Percentiles rank a stretch among this genome's conserved stretches.
Evolutionary conservation across 2,329 filamentous ascomycete genomes (phyloP).

Genomic region (Westerdykella aurantiaca): DNA sequence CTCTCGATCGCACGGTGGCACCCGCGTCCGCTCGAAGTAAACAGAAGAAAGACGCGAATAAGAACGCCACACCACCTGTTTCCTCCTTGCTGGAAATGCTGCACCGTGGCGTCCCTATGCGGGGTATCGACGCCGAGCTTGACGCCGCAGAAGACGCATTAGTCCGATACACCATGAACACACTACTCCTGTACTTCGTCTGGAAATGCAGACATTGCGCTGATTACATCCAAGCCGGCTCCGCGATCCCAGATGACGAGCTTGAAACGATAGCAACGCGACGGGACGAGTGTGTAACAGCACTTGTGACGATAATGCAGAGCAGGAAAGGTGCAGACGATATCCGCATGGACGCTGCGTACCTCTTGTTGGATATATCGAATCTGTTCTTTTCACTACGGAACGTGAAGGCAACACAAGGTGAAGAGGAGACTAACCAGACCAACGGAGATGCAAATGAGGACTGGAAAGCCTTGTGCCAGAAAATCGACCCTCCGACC

Average conservation of each 20-base stretch:
- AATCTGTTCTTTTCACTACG: constrained; percentile 71
- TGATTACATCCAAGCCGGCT: constrained; percentile 32
- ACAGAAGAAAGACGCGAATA: constrained; percentile 17
- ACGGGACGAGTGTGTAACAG: constrained; percentile 48
- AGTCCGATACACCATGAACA: constrained; percentile 68
- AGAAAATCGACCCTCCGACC: constrained; percentile 60
- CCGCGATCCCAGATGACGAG: constrained; percentile 50
- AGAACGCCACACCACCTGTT: constrained; percentile 46
- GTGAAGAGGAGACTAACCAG: constrained; percentile 6
- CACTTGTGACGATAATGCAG: constrained; percentile 47
- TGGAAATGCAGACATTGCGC: constrained; percentile 67
- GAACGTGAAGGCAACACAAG: constrained; percentile 36
- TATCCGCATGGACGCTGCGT: constrained; percentile 67
- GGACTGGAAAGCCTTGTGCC: constrained; percentile 55
- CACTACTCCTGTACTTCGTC: constrained; percentile 84
- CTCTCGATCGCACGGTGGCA: constrained; percentile 56
- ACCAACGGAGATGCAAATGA: constrained; percentile 34
- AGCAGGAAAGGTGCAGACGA: constrained; percentile 63
- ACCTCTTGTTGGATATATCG: constrained; percentile 75
- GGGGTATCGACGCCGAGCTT: constrained; percentile 62
- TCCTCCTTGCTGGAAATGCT: constrained; percentile 68
- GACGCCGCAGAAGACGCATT: constrained; percentile 76
- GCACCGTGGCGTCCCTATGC: constrained; percentile 62
- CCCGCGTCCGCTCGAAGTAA: constrained; percentile 29
- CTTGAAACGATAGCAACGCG: constrained; percentile 52